These are phyloP conservation scores for Coccomyxa sp. DNA, from an alignment of 139 green algal species.

Conservation along the genomic window DNA sequence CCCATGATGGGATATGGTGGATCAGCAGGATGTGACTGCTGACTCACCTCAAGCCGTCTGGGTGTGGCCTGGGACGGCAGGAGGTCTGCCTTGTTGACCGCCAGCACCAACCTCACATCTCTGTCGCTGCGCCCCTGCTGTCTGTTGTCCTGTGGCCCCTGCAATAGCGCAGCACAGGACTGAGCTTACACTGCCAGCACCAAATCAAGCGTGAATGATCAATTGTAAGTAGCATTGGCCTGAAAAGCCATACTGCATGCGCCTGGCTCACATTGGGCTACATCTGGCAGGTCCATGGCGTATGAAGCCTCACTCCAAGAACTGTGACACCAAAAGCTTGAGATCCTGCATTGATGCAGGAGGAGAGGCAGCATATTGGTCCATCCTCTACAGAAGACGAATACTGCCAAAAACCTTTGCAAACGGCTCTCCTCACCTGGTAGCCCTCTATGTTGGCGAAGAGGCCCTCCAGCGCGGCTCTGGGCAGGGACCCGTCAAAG, in stretches of 20 bases:
- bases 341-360: too few species aligned
- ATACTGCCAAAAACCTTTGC: not conserved
- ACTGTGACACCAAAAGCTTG: too few species aligned
- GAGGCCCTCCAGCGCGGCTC: conserved; percentile 36
- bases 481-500: conserved; percentile 95
- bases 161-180: not conserved
- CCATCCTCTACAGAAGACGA: not conserved
- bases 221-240: too few species aligned
- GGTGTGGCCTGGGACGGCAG: conserved; percentile 58
- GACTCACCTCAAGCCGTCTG: conserved; percentile 39
- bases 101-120: conserved; percentile 71
- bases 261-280: not conserved
- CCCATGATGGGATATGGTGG: not conserved
- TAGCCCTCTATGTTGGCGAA: conserved; percentile 14
- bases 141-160: not conserved
- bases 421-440: not conserved
- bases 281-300: too few species aligned
- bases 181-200: too few species aligned
- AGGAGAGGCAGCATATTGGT: too few species aligned
- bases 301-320: too few species aligned
- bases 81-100: conserved; percentile 93
- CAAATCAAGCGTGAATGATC: too few species aligned
- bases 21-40: not conserved
- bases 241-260: too few species aligned
- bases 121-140: not conserved